Base-by-base conservation (phyloP, 129 eudicot species). In the Flaveria ramosissima region DNA sequence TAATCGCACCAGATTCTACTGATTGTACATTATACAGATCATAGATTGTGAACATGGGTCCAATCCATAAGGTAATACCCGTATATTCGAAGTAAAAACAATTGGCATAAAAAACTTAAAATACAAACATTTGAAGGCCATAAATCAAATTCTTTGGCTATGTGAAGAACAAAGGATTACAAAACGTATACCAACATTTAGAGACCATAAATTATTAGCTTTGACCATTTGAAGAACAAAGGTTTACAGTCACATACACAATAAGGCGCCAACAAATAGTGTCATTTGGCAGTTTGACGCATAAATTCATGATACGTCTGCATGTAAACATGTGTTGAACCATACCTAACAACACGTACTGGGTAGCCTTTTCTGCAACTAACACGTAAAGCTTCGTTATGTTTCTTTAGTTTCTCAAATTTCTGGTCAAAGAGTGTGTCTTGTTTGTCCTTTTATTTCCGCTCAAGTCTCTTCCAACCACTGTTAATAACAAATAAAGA, bases 351-450 rank as follows among this genome's bases (percentile, higher is more conserved):
- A 52, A 93, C 97, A 23, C 98, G 95, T 53, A 93, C 96, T 32
- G 97, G 98, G 77, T 93, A 90, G 30, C 98, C 98, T 75, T 93
- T 90, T 46, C 72, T 61, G 84, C 98, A 93, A 73, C 98, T 93
- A 68, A 88, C 87, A 13, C 97, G 84, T 71, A 93, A 80, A 70
- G 98, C 88, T 85, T 93, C 91, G 75, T 93, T 93, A 13, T n/a
- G 51, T 61, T 84, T n/a, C n/a, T n/a, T n/a, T n/a, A n/a, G n/a
- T n/a, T n/a, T 85, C 39, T 83, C 86, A 81, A 93, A 93, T 77
- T 82, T 85, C 82, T 93, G 98, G 81, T 90, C 92, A 82, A 87
- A 27, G 98, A 88, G 24, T 93, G 97, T 3, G 77, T 85, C 87
- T 93, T 93, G 93, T 85, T 93, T 2, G 97, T 93, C 70, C 98